phyloP scores from a whole-genome alignment of 2,329 filamentous ascomycete species.

The Hypoxylon sp. region DNA sequence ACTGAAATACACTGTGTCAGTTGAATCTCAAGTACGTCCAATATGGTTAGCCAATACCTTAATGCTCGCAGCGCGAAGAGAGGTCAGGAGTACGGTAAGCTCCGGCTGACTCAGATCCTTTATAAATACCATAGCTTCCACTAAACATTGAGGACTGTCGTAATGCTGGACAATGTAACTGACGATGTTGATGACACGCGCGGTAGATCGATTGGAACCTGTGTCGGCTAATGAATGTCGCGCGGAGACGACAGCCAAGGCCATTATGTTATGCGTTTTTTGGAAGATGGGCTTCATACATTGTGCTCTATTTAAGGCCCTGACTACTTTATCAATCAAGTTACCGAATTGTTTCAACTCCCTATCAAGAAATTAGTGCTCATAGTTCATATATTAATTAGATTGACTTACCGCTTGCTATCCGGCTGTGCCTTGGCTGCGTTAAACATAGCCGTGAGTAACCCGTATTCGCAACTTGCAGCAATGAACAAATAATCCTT shows the following conservation, averaged over 20 bases:
- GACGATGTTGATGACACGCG: constrained; percentile 53
- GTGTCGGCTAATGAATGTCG: constrained; percentile 3
- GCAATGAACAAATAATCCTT: constrained; percentile 21
- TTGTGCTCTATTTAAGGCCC: constrained; percentile 26
- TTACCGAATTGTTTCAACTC: constrained; percentile 41
- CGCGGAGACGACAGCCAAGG: constrained; percentile 33
- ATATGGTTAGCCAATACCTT: constrained; percentile 51
- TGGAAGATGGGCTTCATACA: constrained; percentile 34
- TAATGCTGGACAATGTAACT: constrained; percentile 57
- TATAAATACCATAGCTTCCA: constrained; percentile 63
- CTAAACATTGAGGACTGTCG: constrained; percentile 61
- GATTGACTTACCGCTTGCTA: constrained; percentile 54
- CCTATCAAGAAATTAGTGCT: constrained; percentile 37
- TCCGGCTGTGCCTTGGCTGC: constrained; percentile 57
- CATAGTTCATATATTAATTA: background rate
- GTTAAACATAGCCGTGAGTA: constrained; percentile 60
- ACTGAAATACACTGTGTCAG: constrained; percentile 35
- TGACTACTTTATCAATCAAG: constrained; percentile 35
- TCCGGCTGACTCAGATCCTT: constrained; percentile 61
- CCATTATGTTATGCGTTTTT: constrained; percentile 34
- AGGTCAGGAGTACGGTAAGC: constrained; percentile 56
- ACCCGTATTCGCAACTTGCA: constrained; percentile 50
- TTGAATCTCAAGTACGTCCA: constrained; percentile 1
- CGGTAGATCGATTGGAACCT: background rate
- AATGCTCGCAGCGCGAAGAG: constrained; percentile 48